Conservation (phyloP, 192 early-diverging fungal species). For the Backusella macrospora region DNA sequence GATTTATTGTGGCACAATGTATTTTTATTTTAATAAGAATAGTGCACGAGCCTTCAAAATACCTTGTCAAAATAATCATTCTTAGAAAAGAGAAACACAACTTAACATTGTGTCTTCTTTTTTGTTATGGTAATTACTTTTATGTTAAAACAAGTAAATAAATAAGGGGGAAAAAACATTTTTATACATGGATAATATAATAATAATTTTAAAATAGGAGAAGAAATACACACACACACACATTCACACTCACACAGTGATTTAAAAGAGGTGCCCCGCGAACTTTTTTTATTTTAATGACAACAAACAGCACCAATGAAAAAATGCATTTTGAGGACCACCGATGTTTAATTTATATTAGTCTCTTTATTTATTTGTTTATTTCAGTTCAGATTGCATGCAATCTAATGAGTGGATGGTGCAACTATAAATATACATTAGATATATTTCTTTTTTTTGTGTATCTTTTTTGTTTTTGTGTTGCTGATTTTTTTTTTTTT, state of each 20-base stretch:
- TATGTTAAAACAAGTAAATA: neutral
- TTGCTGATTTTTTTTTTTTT: neutral
- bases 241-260: too few species aligned
- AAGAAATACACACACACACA: too few species aligned
- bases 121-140: neutral
- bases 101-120: neutral
- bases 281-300: neutral
- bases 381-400: constrained; percentile 4
- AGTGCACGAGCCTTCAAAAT: constrained; percentile 23
- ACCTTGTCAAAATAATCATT: constrained; percentile 8
- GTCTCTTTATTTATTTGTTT: neutral
- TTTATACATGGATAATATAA: too few species aligned
- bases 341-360: neutral
- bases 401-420: constrained; percentile 5
- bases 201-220: too few species aligned
- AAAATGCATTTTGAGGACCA: neutral
- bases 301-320: neutral
- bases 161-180: neutral
- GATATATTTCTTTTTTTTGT: too few species aligned
- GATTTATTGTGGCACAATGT: neutral
- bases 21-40: neutral
- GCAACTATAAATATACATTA: constrained; percentile 9
- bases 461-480: neutral
- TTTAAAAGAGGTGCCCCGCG: neutral
- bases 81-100: neutral